A percentile compares a stretch with the other conserved stretches of the same genome.
phyloP scores from a whole-genome alignment of 1,139 yeast species.

The Yamadazyma triangularis region DNA sequence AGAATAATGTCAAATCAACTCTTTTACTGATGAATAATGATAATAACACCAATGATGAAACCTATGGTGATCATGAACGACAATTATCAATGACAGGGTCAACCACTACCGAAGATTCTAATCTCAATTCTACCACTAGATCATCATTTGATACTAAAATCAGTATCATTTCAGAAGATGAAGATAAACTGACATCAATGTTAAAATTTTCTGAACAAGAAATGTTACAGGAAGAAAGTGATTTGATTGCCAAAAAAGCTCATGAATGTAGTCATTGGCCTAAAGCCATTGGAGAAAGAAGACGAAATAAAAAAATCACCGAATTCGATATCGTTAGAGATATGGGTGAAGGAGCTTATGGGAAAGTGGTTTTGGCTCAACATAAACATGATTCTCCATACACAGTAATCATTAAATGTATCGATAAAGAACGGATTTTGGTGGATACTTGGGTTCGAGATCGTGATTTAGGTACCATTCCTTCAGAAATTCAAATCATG shows the following conservation, averaged over 20 bases:
- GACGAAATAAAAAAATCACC: constrained; percentile 62
- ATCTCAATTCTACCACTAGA: constrained; percentile 1
- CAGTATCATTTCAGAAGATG: neutral
- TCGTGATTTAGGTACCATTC: constrained; percentile 84
- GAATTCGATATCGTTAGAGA: constrained; percentile 71
- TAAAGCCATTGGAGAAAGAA: constrained; percentile 48
- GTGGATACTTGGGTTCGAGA: constrained; percentile 98
- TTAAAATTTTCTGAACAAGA: constrained; percentile 32
- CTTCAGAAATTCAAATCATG: constrained; percentile 92
- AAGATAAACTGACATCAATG: constrained; percentile 1
- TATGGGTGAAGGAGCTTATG: constrained; percentile 97
- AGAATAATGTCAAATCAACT: neutral
- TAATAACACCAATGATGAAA: neutral
- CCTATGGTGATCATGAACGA: neutral
- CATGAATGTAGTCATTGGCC: constrained; percentile 48
- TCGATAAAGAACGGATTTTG: constrained; percentile 84
- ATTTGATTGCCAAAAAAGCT: constrained; percentile 31
- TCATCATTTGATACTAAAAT: constrained; percentile 2
- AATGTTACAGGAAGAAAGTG: constrained; percentile 42
- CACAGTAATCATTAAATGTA: constrained; percentile 78
- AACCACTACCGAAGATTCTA: neutral
- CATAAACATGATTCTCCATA: constrained; percentile 60
- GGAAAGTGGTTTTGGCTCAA: constrained; percentile 79
- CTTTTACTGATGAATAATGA: neutral
- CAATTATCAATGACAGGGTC: neutral